These are phyloP conservation scores for Beauveria caledonica DNA, from an alignment of 2,329 filamentous ascomycete genomes.

Conservation along the genomic window DNA sequence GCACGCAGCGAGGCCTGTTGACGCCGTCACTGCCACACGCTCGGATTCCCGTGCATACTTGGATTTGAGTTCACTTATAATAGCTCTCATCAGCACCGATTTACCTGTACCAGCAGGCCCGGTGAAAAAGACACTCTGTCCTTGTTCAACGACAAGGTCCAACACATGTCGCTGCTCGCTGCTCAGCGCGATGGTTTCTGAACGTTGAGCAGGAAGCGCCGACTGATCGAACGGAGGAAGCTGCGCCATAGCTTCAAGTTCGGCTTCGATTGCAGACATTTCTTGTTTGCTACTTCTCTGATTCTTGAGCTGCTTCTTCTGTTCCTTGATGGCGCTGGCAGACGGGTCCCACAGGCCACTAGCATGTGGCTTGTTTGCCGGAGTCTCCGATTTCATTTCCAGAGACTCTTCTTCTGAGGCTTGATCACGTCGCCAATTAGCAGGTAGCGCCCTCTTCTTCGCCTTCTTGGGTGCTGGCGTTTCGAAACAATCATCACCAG, in stretches of 20 bases:
- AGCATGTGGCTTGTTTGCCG: conserved; percentile 19
- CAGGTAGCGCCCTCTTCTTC: conserved; percentile 59
- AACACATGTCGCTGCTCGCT: conserved; percentile 80
- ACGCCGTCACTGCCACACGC: conserved; percentile 85
- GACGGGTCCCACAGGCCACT: conserved; percentile 60
- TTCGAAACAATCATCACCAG: conserved; percentile 19
- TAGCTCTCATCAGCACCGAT: conserved; percentile 88
- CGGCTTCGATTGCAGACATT: conserved; percentile 31
- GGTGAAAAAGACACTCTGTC: conserved; percentile 93
- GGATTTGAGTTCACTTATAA: conserved; percentile 70
- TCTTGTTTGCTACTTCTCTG: conserved; percentile 30
- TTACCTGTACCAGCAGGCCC: conserved; percentile 95
- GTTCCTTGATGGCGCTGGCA: conserved; percentile 66
- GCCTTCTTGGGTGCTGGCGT: conserved; percentile 25
- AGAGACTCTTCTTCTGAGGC: conserved; percentile 26
- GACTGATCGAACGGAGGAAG: conserved; percentile 23
- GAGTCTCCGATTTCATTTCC: conserved; percentile 17
- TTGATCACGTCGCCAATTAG: conserved; percentile 28
- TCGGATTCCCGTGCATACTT: conserved; percentile 74
- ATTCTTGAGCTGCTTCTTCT: conserved; percentile 65
- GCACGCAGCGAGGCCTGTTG: conserved; percentile 89
- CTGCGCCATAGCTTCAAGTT: conserved; percentile 25
- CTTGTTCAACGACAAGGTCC: conserved; percentile 69
- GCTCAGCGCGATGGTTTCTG: conserved; percentile 61
- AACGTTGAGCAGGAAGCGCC: conserved; percentile 29